Conservation (phyloP, 208 protist genomes). For the Leishmania tarentolae region DNA sequence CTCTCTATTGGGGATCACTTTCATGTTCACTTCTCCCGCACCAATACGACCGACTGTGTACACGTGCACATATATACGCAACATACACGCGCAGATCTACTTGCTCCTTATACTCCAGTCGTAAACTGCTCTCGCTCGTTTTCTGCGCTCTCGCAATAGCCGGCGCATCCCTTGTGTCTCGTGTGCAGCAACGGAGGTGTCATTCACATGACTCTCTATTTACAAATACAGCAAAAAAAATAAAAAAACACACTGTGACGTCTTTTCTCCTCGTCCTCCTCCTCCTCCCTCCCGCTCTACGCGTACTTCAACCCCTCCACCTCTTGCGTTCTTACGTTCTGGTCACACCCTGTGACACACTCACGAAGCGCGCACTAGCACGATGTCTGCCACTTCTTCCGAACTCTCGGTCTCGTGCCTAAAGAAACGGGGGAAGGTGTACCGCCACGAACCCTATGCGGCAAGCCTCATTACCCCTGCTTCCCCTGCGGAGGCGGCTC, state of each 20-base stretch:
- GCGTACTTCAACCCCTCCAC: background rate
- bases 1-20: background rate
- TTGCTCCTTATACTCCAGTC: background rate
- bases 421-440: constrained; percentile 24
- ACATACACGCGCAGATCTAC: background rate
- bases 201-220: background rate
- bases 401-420: constrained; percentile 7
- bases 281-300: background rate
- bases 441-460: constrained; percentile 75
- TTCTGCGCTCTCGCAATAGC: background rate
- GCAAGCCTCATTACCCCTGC: constrained; percentile 37
- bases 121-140: background rate
- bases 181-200: background rate
- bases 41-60: background rate
- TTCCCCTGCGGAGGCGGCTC: constrained; percentile 18
- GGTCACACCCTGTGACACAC: background rate
- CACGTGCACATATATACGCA: background rate
- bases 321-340: background rate
- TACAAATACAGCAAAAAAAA: background rate
- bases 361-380: background rate
- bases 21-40: background rate
- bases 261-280: background rate
- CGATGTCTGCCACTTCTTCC: constrained; percentile 26
- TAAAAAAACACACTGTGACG: too few relatives aligned
- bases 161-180: background rate